Evolutionary conservation across 192 early-diverging fungal species (phyloP), one percentile per base, ranked within the genome.

Genomic region (Entophlyctis helioformis): DNA sequence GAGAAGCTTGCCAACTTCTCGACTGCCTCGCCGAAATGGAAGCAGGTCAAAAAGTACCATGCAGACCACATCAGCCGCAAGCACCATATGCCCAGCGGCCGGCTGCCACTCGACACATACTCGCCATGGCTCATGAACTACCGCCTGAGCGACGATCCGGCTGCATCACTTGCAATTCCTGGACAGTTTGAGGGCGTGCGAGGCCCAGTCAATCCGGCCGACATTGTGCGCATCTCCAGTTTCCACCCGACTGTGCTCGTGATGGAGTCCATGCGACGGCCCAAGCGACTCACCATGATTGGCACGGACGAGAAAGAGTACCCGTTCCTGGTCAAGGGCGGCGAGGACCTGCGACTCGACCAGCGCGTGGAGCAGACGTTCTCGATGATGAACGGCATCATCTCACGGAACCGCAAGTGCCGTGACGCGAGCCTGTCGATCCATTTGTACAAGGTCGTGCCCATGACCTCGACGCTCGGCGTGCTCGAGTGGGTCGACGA

Each of bases 311-410:
- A 81, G 40, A 77, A 76, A 18, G 77, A 82, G 36, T 73, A 86
- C 39, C 53, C 65, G 13, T 86, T 80, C 51, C 65, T 87, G 13
- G 79, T 86, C 10, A 87, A 87, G 69, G 85, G 84, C 22, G 85
- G 85, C n/a, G 85, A 87, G 48, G 85, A 87, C 56, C 56, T 87
- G 23, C 60, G 85, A 19, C 52, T 86, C 1, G 85, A 87, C 54
- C 85, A 87, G 43, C 63, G 85, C 45, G 72, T 87, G 23, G 64
- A 86, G 39, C 85, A 86, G 39, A 54, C 86, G 33, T 87, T 87
- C 38, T 53, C 63, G 31, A 55, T 86, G n/a, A 87, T 87, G 85
- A 87, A 87, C 44, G 64, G 60, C 12, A 56, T 85, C 11, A 67
- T 87, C 45, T 20, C 35, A 9, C 63, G 69, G 24, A 66, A 80